Evolutionary conservation across 2,329 filamentous ascomycete species (phyloP).

Genomic region (Fonsecaea erecta): DNA sequence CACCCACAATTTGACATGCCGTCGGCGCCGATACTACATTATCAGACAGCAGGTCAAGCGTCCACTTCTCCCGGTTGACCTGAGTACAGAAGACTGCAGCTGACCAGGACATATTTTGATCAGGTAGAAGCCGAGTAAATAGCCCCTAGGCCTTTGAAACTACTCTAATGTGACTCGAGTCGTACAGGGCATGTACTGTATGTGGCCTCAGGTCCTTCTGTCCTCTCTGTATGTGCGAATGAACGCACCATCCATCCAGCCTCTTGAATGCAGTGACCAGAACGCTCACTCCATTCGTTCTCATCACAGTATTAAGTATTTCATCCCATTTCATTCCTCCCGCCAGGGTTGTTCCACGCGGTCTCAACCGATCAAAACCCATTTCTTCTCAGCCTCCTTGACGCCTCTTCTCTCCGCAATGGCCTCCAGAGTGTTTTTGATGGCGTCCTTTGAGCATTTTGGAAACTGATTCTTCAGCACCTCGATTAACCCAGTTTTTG

Average conservation of each 20-base stretch:
- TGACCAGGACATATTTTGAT: no score
- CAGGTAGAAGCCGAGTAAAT: neutral
- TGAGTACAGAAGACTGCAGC: no score
- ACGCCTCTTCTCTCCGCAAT: constrained; percentile 68
- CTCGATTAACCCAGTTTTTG: constrained; percentile 75
- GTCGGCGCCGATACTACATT: no score
- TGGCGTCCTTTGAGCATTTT: constrained; percentile 69
- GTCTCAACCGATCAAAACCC: constrained; percentile 52
- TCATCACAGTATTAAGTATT: neutral
- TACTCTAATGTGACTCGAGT: neutral
- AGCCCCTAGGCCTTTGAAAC: neutral
- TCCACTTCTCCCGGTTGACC: no score
- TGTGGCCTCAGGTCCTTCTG: neutral
- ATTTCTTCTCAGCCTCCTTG: constrained; percentile 68
- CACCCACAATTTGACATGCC: no score
- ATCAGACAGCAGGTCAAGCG: no score
- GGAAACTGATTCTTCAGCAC: constrained; percentile 76
- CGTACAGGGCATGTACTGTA: neutral
- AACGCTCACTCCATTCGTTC: neutral
- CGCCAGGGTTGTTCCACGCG: neutral
- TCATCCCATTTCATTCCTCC: neutral
- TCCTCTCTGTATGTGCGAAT: neutral
- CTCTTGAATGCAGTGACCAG: neutral
- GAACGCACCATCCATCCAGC: neutral
- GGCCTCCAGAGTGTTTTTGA: constrained; percentile 71